Evolutionary conservation across 495 filamentous ascomycete genomes (phyloP).

Genomic region (Tuber microsphaerosporum): DNA sequence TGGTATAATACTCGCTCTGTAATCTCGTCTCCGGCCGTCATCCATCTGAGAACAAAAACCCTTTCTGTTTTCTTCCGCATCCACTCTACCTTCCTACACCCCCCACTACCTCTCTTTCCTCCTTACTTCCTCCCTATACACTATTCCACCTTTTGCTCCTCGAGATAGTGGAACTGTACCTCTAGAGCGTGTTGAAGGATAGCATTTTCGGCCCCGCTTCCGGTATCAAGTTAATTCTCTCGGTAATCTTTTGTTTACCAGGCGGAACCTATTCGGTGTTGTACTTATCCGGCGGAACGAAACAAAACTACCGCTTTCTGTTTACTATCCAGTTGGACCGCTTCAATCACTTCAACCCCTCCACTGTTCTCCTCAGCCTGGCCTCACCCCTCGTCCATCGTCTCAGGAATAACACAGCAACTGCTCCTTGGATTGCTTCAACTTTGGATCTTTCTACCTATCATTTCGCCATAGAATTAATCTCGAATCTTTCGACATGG

Average conservation of each 20-base stretch:
- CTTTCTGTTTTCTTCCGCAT: neutral
- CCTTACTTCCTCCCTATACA: neutral
- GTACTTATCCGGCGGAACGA: neutral
- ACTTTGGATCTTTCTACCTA: neutral
- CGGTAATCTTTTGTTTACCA: neutral
- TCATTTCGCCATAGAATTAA: neutral
- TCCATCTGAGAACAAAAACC: neutral
- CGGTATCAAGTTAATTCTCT: neutral
- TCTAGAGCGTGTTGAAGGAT: neutral
- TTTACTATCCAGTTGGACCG: neutral
- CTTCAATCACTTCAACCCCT: neutral
- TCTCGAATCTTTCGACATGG: conserved; percentile 55
- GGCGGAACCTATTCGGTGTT: neutral
- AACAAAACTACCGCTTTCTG: neutral
- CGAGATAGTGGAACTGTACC: neutral
- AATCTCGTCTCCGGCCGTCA: neutral
- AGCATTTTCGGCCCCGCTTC: neutral
- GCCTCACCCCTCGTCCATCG: neutral
- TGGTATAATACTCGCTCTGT: neutral
- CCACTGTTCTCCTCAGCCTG: neutral
- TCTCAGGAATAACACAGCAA: neutral
- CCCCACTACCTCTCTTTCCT: neutral
- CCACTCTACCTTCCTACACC: neutral
- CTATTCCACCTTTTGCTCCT: neutral
- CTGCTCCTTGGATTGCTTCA: neutral